These are phyloP conservation scores for Terfezia claveryi DNA, from an alignment of 495 filamentous ascomycete genomes.

Conservation along the genomic window DNA sequence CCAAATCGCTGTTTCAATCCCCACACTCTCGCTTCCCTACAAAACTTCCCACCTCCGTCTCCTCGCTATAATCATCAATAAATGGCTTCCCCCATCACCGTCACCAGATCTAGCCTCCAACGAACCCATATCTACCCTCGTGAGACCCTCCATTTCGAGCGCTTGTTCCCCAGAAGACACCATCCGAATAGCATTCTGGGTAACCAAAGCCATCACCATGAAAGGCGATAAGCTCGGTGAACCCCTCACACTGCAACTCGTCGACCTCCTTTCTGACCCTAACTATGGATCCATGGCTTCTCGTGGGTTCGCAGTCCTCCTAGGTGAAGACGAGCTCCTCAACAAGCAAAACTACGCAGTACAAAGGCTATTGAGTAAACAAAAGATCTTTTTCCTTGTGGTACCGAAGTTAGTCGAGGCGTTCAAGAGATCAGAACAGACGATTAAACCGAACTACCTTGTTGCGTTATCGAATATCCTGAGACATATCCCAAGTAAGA, in stretches of 20 bases:
- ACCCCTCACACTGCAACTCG: slow-evolving; percentile 28
- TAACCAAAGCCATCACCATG: slow-evolving; percentile 22
- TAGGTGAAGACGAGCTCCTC: slow-evolving; percentile 42
- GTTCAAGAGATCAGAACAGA: slow-evolving; percentile 30
- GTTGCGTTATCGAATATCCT: slow-evolving; percentile 45
- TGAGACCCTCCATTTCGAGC: no score
- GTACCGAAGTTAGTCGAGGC: slow-evolving; percentile 34
- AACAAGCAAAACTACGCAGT: slow-evolving; percentile 40
- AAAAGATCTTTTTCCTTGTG: slow-evolving; percentile 40
- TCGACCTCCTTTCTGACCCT: slow-evolving; percentile 33
- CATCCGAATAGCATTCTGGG: slow-evolving; percentile 22
- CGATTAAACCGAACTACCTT: slow-evolving; percentile 37
- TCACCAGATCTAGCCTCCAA: slow-evolving; percentile 4
- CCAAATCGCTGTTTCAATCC: slow-evolving; percentile 1
- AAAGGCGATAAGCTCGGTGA: slow-evolving; percentile 20
- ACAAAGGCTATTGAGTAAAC: slow-evolving; percentile 40
- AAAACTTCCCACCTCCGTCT: slow-evolving; percentile 36
- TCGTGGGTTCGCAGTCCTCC: slow-evolving; percentile 37
- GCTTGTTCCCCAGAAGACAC: neutral
- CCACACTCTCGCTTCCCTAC: slow-evolving; percentile 2
- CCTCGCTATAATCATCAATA: slow-evolving; percentile 41
- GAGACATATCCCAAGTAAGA: slow-evolving; percentile 32
- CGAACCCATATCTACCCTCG: neutral
- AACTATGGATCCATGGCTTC: slow-evolving; percentile 27
- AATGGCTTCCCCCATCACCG: slow-evolving; percentile 22